Evolutionary conservation across 192 early-diverging fungal genomes (phyloP).

Genomic region (Backusella morwellensis): DNA sequence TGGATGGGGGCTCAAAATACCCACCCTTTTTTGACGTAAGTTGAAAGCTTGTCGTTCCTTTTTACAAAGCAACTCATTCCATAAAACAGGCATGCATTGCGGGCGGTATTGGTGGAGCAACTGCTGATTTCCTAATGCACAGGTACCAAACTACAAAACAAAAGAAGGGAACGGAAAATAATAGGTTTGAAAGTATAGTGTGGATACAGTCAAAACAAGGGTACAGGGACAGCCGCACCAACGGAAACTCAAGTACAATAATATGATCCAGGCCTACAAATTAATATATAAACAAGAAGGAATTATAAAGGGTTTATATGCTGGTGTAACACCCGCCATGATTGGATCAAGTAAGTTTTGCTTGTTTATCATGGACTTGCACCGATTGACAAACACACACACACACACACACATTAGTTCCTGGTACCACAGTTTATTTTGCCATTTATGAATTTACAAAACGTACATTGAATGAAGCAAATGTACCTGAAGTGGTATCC

Average conservation of each 20-base stretch:
- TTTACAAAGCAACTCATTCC: background rate
- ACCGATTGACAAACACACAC: background rate
- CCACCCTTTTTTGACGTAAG: conserved; percentile 38
- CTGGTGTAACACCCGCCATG: conserved; percentile 57
- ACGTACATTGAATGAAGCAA: conserved; percentile 43
- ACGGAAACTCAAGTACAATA: conserved; percentile 47
- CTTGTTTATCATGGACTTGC: background rate
- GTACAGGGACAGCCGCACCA: conserved; percentile 53
- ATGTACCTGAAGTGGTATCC: conserved; percentile 45
- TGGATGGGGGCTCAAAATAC: background rate
- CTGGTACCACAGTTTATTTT: conserved; percentile 56
- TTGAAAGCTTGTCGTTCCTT: background rate
- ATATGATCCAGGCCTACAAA: conserved; percentile 56
- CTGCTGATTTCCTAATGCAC: conserved; percentile 56
- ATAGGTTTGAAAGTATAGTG: conserved; percentile 6
- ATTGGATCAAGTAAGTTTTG: conserved; percentile 38
- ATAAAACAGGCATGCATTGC: conserved; percentile 42
- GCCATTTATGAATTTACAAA: conserved; percentile 57
- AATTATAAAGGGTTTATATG: conserved; percentile 48
- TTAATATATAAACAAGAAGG: conserved; percentile 55
- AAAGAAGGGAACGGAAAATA: background rate
- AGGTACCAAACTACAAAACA: conserved; percentile 36
- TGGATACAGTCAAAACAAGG: conserved; percentile 58
- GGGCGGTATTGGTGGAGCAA: conserved; percentile 51
- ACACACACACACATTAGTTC: conserved; percentile 30